Conservation (phyloP, 352 stramenopile genomes). For the Globisporangium polare region DNA sequence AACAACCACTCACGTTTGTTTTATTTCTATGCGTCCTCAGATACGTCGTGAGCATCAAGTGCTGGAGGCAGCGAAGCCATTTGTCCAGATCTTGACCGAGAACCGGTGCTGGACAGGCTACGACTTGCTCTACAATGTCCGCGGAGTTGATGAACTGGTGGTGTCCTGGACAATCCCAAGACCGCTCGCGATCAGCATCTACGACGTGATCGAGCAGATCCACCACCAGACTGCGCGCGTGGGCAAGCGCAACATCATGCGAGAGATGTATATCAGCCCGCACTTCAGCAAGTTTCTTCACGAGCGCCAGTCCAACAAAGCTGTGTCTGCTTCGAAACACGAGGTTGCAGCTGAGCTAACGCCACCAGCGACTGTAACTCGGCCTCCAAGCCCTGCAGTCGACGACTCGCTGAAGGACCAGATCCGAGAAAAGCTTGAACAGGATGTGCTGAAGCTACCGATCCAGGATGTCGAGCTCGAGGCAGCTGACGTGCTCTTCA, state of each 20-base stretch:
- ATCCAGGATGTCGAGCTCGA: constrained; percentile 19
- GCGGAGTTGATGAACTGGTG: constrained; percentile 43
- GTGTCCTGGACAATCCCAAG: constrained; percentile 47
- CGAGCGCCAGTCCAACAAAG: constrained; percentile 5
- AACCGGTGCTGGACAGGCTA: constrained; percentile 49
- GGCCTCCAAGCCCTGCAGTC: neutral
- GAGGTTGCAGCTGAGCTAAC: too few species aligned
- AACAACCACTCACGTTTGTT: neutral
- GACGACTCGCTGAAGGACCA: constrained; percentile 16
- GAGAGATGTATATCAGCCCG: constrained; percentile 35
- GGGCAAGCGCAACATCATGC: constrained; percentile 37
- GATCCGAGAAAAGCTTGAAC: constrained; percentile 30
- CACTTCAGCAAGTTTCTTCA: constrained; percentile 41
- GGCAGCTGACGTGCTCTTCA: constrained; percentile 42
- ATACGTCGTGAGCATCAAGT: constrained; percentile 54
- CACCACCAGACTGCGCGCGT: constrained; percentile 35
- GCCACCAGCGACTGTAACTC: neutral
- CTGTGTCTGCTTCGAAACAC: neutral
- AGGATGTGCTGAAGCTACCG: constrained; percentile 42
- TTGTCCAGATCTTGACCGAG: constrained; percentile 30
- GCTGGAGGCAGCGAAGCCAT: constrained; percentile 34
- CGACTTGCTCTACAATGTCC: constrained; percentile 53
- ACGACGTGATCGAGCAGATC: constrained; percentile 48
- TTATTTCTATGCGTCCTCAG: constrained; percentile 14
- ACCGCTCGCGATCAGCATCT: constrained; percentile 45